Conservation (phyloP, 495 filamentous ascomycete species). For the Aspergillus leporis region DNA sequence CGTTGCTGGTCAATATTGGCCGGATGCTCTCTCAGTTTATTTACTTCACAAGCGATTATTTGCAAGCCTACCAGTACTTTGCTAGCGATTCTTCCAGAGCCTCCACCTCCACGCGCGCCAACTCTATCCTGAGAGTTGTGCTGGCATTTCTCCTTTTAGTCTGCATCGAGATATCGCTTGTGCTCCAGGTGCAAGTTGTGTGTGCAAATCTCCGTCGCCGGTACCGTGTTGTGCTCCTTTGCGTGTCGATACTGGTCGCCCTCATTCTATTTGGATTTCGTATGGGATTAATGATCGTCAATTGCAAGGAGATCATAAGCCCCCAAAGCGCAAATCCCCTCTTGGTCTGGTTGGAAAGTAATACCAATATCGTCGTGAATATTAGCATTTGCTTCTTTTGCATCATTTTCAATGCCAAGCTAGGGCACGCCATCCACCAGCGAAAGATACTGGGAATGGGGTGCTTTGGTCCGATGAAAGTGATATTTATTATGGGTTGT, state of each 20-base stretch:
- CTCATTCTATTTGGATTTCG: constrained; percentile 60
- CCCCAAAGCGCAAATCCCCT: constrained; percentile 12
- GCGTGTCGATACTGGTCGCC: constrained; percentile 52
- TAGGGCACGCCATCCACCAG: constrained; percentile 60
- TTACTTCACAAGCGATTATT: constrained; percentile 60
- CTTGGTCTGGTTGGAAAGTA: constrained; percentile 49
- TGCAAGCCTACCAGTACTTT: constrained; percentile 59
- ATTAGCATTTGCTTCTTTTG: constrained; percentile 75
- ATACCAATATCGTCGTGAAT: constrained; percentile 56
- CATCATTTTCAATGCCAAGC: constrained; percentile 67
- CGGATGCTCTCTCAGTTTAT: constrained; percentile 59
- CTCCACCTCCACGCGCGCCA: constrained; percentile 43
- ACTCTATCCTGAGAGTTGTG: constrained; percentile 53
- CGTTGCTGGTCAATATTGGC: constrained; percentile 59
- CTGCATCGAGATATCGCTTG: constrained; percentile 64
- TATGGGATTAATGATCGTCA: constrained; percentile 56
- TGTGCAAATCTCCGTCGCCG: constrained; percentile 45
- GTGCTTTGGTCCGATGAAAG: constrained; percentile 66
- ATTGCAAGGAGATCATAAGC: constrained; percentile 51
- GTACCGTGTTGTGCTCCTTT: constrained; percentile 45
- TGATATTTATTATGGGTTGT: constrained; percentile 73
- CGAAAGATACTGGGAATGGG: constrained; percentile 57
- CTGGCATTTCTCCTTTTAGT: constrained; percentile 59
- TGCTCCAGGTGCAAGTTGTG: constrained; percentile 72
- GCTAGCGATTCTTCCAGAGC: constrained; percentile 57